phyloP scores from a whole-genome alignment of 768 basidiomycete genomes.

The Suillus variegatus region DNA sequence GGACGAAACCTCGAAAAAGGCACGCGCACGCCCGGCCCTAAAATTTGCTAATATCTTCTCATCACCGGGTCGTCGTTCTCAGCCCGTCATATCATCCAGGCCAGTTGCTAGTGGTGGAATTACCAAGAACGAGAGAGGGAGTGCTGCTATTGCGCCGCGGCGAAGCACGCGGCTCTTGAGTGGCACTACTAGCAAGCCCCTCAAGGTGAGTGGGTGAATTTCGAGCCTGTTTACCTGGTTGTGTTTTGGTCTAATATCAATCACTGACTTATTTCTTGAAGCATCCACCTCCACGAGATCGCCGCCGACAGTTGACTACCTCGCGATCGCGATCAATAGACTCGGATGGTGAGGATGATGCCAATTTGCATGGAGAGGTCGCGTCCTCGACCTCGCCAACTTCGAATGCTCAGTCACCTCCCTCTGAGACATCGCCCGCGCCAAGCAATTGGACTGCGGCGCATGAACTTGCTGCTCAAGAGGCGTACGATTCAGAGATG shows the following conservation, averaged over 20 bases:
- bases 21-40: slow-evolving; percentile 87
- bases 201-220: slow-evolving; percentile 49
- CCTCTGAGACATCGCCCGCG: slow-evolving; percentile 63
- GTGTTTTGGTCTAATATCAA: slow-evolving; percentile 20
- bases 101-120: slow-evolving; percentile 40
- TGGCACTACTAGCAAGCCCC: slow-evolving; percentile 52
- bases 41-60: slow-evolving; percentile 87
- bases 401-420: slow-evolving; percentile 58
- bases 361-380: slow-evolving; percentile 44
- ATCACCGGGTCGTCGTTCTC: slow-evolving; percentile 79
- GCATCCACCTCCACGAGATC: slow-evolving; percentile 49
- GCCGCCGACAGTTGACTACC: slow-evolving; percentile 56
- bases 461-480: slow-evolving; percentile 73
- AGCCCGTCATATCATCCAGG: slow-evolving; percentile 70
- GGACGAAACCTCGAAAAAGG: slow-evolving; percentile 84
- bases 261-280: slow-evolving; percentile 32
- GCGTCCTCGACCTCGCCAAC: slow-evolving; percentile 64
- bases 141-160: slow-evolving; percentile 52
- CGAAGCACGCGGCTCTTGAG: slow-evolving; percentile 75
- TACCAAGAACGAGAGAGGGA: slow-evolving; percentile 51
- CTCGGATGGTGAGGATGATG: slow-evolving; percentile 74
- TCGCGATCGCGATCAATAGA: slow-evolving; percentile 63
- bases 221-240: slow-evolving; percentile 4
- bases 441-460: slow-evolving; percentile 63
- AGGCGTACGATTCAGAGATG: slow-evolving; percentile 66